Base-by-base conservation (phyloP, 768 basidiomycete species). In the Tricholoma sp. region DNA sequence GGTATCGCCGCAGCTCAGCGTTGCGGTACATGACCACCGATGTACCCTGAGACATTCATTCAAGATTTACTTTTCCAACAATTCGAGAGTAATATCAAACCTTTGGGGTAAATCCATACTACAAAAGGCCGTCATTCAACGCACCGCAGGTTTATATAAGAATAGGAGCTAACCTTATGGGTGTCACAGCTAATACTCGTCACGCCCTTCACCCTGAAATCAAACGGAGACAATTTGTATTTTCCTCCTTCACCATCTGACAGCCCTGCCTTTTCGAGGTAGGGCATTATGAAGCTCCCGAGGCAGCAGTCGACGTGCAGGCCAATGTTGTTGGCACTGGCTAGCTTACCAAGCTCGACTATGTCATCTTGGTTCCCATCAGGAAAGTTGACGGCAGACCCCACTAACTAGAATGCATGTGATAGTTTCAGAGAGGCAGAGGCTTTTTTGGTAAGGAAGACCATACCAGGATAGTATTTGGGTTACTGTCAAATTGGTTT, bases 51-150 rank as follows among this genome's bases (percentile, higher is more conserved):
- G 57, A 45, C 47, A 17, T 34, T 41, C 10, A 37, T 28, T 31
- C 47, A 55, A 37, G 44, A 54, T 42, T 36, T 45, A 50, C 45
- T 29, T 34, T 48, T 32, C 36, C 13, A 59, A 31, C 39, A 50
- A 36, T 50, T 44, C 5, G 57, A 32, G 48, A 6, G 15, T 36
- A 47, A 37, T 44, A 50, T 59, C 68, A 42, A 37, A 85, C 91
- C 80, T 98, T 98, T 12, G 94, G 94, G 18, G 94, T 86, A 69
- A 96, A 97, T 17, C 92, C 94, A 72, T 96, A 95, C 87, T 94
- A 58, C 28, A 20, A 42, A 32, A 53, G 2, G n/a, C 33, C n/a
- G 18, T 2, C 29, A 31, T 15, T 41, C 13, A 44, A 32, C 44
- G 13, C 18, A 18, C 24, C 47, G 15, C 41, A 17, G 44, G 45